A percentile compares a stretch with the other conserved stretches of the same genome.
Conservation (phyloP, 2,329 filamentous ascomycete genomes). For the Eurotiales sp. region DNA sequence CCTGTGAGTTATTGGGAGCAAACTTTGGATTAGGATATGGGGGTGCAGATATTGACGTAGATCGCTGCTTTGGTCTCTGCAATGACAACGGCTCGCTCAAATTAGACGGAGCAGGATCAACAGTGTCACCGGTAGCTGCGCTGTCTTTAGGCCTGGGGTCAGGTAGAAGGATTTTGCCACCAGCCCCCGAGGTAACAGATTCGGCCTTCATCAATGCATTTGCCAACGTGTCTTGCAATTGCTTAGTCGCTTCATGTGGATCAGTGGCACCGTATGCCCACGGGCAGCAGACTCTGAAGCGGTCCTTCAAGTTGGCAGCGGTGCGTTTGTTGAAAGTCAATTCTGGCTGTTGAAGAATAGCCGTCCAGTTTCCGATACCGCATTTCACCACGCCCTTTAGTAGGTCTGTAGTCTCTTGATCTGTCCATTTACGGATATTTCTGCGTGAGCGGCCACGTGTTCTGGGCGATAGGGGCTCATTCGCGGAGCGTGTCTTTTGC, state of each 20-base stretch:
- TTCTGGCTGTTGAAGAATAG: slow-evolving; percentile 55
- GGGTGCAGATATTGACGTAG: slow-evolving; percentile 1
- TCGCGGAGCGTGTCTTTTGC: slow-evolving; percentile 9
- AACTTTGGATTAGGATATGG: slow-evolving; percentile 22
- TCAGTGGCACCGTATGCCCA: slow-evolving; percentile 41
- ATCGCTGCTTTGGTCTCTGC: slow-evolving; percentile 4
- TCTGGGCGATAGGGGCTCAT: slow-evolving; percentile 30
- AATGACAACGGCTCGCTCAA: slow-evolving; percentile 1
- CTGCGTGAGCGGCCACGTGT: slow-evolving; percentile 44
- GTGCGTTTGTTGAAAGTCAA: slow-evolving; percentile 56
- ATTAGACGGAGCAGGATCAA: slow-evolving; percentile 11
- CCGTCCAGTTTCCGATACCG: slow-evolving; percentile 63
- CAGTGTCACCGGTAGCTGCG: slow-evolving; percentile 13
- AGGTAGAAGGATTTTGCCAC: slow-evolving; percentile 25
- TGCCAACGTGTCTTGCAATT: slow-evolving; percentile 34
- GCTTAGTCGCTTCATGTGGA: slow-evolving; percentile 34
- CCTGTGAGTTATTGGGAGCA: no score
- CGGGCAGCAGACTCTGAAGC: slow-evolving; percentile 55
- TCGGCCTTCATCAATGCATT: slow-evolving; percentile 31
- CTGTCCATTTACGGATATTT: slow-evolving; percentile 53
- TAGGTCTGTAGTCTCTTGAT: slow-evolving; percentile 58
- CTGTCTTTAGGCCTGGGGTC: slow-evolving; percentile 22
- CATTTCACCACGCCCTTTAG: slow-evolving; percentile 57
- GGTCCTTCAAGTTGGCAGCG: slow-evolving; percentile 62
- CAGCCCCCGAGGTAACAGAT: slow-evolving; percentile 21